phyloP scores from a whole-genome alignment of 371 early-diverging fungal genomes.

The Mortierella sp. region DNA sequence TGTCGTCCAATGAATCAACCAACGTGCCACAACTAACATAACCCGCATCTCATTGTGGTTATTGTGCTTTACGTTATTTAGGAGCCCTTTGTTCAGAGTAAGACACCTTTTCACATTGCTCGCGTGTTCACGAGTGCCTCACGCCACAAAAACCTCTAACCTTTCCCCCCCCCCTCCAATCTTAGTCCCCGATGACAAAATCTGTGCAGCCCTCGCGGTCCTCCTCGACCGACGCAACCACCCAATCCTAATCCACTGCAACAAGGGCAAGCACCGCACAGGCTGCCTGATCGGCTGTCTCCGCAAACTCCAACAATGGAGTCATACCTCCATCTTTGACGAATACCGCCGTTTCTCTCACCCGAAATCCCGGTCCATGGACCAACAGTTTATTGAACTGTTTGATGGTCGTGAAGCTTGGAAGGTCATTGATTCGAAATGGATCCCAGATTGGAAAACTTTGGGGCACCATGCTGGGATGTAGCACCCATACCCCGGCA shows the following conservation, averaged over 20 bases:
- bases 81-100: slow-evolving; percentile 98
- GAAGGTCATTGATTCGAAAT: slow-evolving; percentile 85
- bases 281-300: slow-evolving; percentile 97
- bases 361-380: slow-evolving; percentile 95
- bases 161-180: background rate
- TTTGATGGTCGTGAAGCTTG: slow-evolving; percentile 91
- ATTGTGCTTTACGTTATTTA: slow-evolving; percentile 35
- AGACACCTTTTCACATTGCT: background rate
- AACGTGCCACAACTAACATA: slow-evolving; percentile 28
- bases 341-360: slow-evolving; percentile 96
- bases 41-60: background rate
- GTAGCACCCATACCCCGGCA: too few relatives aligned
- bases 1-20: slow-evolving; percentile 40
- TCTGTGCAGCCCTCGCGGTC: slow-evolving; percentile 88
- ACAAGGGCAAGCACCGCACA: slow-evolving; percentile 98
- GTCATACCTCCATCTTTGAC: slow-evolving; percentile 95
- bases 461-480: slow-evolving; percentile 40
- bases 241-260: slow-evolving; percentile 96
- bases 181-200: slow-evolving; percentile 90
- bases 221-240: slow-evolving; percentile 89
- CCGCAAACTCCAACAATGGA: slow-evolving; percentile 95
- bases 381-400: slow-evolving; percentile 98
- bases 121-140: background rate
- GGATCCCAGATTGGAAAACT: slow-evolving; percentile 67
- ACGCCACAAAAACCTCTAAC: background rate